phyloP scores from a whole-genome alignment of 2,329 filamentous ascomycete genomes.

The Cercospora sp. region DNA sequence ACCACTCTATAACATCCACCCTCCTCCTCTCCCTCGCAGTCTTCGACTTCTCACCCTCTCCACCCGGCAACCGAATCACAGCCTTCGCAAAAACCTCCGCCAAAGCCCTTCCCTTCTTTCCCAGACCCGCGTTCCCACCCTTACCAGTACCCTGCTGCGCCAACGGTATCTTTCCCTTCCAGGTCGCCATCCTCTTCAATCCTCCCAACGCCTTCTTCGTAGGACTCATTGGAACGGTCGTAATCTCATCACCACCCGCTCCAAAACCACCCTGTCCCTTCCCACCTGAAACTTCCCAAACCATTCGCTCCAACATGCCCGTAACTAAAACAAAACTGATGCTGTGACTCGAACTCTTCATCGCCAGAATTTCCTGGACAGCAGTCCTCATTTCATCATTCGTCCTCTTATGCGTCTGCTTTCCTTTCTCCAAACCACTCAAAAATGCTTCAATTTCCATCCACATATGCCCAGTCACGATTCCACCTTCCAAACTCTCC shows the following conservation, averaged over 20 bases:
- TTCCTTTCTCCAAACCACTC: conserved; percentile 50
- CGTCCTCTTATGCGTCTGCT: conserved; percentile 40
- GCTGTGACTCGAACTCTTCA: conserved; percentile 72
- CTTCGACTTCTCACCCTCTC: conserved; percentile 58
- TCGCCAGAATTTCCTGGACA: conserved; percentile 69
- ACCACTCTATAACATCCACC: conserved; percentile 68
- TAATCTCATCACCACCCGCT: too few relatives aligned
- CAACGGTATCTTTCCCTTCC: conserved; percentile 51
- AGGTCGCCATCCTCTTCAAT: conserved; percentile 40
- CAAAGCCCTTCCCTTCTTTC: conserved; percentile 51
- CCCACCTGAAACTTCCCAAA: conserved; percentile 46
- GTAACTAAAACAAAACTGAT: conserved; percentile 87
- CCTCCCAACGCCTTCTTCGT: conserved; percentile 36
- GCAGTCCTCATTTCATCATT: conserved; percentile 59
- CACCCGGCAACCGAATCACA: conserved; percentile 57
- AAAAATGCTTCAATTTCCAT: conserved; percentile 62
- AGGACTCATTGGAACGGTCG: conserved; percentile 34
- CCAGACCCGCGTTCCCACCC: not conserved
- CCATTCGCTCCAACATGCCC: conserved; percentile 66
- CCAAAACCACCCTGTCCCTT: too few relatives aligned
- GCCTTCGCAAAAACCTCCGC: conserved; percentile 65
- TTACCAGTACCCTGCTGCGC: conserved; percentile 37
- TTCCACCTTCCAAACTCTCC: conserved; percentile 71
- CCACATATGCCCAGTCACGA: conserved; percentile 73
- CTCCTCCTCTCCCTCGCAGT: conserved; percentile 64